Evolutionary conservation across 23 red algal genomes (phyloP).

Genomic region (Gracilaria vermiculophylla): DNA sequence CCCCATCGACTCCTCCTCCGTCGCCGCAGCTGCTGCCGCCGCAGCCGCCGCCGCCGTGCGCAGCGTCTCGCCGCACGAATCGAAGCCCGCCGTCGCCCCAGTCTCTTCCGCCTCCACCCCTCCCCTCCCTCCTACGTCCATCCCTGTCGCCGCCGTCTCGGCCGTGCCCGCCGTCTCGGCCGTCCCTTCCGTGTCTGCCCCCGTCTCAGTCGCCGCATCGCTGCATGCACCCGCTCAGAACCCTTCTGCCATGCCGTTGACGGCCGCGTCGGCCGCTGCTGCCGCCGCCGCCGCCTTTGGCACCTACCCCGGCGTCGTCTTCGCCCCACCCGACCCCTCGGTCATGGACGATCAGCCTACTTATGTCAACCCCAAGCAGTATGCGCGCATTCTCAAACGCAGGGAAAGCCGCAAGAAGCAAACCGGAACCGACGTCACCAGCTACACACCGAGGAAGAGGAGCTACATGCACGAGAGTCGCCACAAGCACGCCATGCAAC

Average conservation of each 20-base stretch:
- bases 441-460: slow-evolving; percentile 65
- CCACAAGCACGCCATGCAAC: slow-evolving; percentile 82
- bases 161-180: slow-evolving; percentile 15
- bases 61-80: background rate
- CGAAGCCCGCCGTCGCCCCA: background rate
- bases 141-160: background rate
- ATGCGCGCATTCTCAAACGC: slow-evolving; percentile 75
- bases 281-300: slow-evolving; percentile 48
- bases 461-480: slow-evolving; percentile 84
- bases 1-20: background rate
- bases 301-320: slow-evolving; percentile 34
- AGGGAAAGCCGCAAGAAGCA: slow-evolving; percentile 71
- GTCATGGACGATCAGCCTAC: slow-evolving; percentile 67
- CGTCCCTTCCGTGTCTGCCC: background rate
- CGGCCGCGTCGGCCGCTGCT: slow-evolving; percentile 19
- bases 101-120: background rate
- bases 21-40: background rate
- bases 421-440: slow-evolving; percentile 77
- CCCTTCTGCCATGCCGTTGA: slow-evolving; percentile 3
- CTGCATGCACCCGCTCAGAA: background rate
- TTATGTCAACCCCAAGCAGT: slow-evolving; percentile 88
- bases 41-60: slow-evolving; percentile 21
- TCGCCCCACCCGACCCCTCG: slow-evolving; percentile 38
- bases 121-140: slow-evolving; percentile 3
- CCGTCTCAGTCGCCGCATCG: background rate